These are phyloP conservation scores for Syzygium malaccense DNA, from an alignment of 441 rosid genomes.

Conservation along the genomic window DNA sequence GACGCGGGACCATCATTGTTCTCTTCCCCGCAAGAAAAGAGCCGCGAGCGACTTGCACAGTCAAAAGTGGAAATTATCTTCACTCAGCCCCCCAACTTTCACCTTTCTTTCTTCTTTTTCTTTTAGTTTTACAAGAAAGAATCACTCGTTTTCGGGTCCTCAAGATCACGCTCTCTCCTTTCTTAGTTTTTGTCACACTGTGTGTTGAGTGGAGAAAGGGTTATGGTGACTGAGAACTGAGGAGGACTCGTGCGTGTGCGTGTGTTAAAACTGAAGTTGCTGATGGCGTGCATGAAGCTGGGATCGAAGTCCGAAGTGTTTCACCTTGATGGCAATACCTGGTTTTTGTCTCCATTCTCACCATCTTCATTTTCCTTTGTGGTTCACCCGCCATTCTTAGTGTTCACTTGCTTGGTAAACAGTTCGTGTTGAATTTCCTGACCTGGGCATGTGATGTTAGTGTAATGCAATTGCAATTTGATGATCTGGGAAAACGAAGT, in stretches of 20 bases:
- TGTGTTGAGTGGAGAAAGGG: not conserved
- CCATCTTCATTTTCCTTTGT: not conserved
- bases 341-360: slow-evolving; percentile 33
- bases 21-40: not conserved
- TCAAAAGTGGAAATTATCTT: not conserved
- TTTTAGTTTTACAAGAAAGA: not conserved
- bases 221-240: not conserved
- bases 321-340: slow-evolving; percentile 54
- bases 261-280: not conserved
- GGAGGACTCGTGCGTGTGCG: not conserved
- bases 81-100: not conserved
- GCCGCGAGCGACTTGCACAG: not conserved
- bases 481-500: not conserved
- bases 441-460: not conserved
- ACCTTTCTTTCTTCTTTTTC: not conserved
- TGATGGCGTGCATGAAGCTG: slow-evolving; percentile 80
- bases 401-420: not conserved
- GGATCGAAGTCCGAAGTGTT: slow-evolving; percentile 90
- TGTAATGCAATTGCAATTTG: not conserved
- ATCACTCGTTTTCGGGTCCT: not conserved
- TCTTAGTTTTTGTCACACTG: not conserved
- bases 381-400: not conserved
- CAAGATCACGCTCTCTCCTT: not conserved
- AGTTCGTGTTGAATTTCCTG: not conserved
- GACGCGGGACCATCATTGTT: not conserved